phyloP scores from a whole-genome alignment of 805 yeast genomes.

The Millerozyma acaciae region DNA sequence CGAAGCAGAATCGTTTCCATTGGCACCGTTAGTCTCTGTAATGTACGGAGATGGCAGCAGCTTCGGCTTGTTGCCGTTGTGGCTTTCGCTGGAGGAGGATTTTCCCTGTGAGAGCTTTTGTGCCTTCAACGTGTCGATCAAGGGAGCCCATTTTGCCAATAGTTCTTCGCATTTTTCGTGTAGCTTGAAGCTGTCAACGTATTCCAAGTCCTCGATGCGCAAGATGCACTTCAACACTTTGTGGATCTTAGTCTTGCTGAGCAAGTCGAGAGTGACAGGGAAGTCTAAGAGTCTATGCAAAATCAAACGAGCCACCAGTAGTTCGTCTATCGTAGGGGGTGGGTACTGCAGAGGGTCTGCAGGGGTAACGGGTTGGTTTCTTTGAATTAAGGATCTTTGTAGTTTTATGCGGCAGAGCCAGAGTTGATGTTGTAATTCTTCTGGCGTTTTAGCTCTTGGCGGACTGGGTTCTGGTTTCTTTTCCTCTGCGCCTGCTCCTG shows the following conservation, averaged over 20 bases:
- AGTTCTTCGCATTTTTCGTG: constrained; percentile 43
- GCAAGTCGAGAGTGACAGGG: constrained; percentile 37
- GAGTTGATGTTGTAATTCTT: constrained; percentile 42
- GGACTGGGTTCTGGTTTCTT: constrained; percentile 3
- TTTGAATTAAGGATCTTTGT: constrained; percentile 46
- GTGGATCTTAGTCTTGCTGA: constrained; percentile 46
- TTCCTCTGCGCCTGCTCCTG: constrained; percentile 1
- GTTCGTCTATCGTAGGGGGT: constrained; percentile 43
- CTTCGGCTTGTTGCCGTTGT: neutral
- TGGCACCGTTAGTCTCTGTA: too few species aligned
- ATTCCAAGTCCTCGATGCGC: constrained; percentile 35
- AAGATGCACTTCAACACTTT: constrained; percentile 49
- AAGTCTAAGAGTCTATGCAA: constrained; percentile 41
- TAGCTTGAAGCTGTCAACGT: constrained; percentile 42
- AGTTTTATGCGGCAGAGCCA: constrained; percentile 47
- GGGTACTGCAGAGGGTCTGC: constrained; percentile 28
- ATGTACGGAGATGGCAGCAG: too few species aligned
- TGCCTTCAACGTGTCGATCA: constrained; percentile 32
- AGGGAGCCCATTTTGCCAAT: constrained; percentile 37
- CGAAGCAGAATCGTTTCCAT: too few species aligned
- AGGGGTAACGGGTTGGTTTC: constrained; percentile 39
- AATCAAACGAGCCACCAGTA: constrained; percentile 36
- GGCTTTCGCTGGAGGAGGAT: constrained; percentile 2
- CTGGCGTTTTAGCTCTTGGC: constrained; percentile 20
- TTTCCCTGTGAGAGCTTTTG: constrained; percentile 19